Evolutionary conservation across 305 asterid genomes (phyloP).

Genomic region (Caryopteris hybrid): DNA sequence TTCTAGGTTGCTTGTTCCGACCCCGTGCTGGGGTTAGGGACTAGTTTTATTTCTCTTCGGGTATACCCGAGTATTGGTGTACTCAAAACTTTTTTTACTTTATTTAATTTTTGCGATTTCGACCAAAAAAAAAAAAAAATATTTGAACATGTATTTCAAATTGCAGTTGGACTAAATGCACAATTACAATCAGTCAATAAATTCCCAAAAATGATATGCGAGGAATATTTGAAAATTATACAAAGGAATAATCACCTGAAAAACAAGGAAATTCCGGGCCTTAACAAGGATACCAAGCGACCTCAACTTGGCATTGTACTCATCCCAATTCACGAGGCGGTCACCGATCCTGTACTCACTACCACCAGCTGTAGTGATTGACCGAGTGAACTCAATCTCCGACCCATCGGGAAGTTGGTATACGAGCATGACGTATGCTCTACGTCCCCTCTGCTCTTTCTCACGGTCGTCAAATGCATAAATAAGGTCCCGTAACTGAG

Average conservation of each 20-base stretch:
- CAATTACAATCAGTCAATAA: neutral
- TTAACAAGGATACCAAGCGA: slow-evolving; percentile 87
- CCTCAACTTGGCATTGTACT: slow-evolving; percentile 65
- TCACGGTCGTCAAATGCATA: slow-evolving; percentile 89
- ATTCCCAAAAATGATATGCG: neutral
- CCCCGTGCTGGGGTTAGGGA: no score
- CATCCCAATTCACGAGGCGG: slow-evolving; percentile 69
- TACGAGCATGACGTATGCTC: slow-evolving; percentile 76
- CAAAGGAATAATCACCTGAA: slow-evolving; percentile 55
- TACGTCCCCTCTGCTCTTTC: slow-evolving; percentile 78
- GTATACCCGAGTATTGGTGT: no score
- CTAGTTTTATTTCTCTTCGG: no score
- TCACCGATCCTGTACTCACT: slow-evolving; percentile 84
- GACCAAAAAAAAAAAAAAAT: neutral
- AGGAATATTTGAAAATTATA: neutral
- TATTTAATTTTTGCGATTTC: no score
- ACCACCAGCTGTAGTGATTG: slow-evolving; percentile 70
- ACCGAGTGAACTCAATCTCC: slow-evolving; percentile 73
- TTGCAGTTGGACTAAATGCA: neutral
- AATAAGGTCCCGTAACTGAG: slow-evolving; percentile 77
- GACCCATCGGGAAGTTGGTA: slow-evolving; percentile 67
- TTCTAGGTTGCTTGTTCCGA: no score
- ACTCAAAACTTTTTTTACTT: neutral
- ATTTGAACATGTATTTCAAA: neutral
- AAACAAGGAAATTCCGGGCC: slow-evolving; percentile 94